Conservation (phyloP, 805 yeast species). For the Spathaspora gorwiae region DNA sequence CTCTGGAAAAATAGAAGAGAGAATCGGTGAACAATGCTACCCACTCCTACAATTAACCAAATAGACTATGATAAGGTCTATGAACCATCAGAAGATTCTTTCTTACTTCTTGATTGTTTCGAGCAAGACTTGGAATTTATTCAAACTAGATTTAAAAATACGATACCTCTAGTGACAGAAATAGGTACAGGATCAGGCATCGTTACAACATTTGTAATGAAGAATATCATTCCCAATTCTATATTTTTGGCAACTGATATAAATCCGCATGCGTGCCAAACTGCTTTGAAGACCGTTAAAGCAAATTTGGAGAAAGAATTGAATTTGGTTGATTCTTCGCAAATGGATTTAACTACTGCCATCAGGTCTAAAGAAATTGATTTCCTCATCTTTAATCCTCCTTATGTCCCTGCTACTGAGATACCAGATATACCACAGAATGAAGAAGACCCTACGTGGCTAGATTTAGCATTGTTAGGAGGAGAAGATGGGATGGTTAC, state of each 20-base stretch:
- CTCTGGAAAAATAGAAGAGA: background rate
- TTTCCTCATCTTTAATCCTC: conserved; percentile 85
- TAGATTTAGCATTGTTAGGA: conserved; percentile 86
- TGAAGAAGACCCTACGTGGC: conserved; percentile 57
- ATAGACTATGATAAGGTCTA: conserved; percentile 72
- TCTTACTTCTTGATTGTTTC: conserved; percentile 72
- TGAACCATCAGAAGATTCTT: conserved; percentile 94
- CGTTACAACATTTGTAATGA: conserved; percentile 70
- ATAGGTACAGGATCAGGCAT: conserved; percentile 93
- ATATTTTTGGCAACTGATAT: conserved; percentile 70
- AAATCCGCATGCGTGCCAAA: conserved; percentile 68
- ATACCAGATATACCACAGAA: conserved; percentile 58
- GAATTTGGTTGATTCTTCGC: conserved; percentile 27
- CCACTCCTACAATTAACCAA: conserved; percentile 63
- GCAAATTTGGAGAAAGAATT: conserved; percentile 11
- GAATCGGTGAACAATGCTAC: conserved; percentile 48
- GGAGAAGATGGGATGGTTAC: conserved; percentile 89
- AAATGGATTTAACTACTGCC: conserved; percentile 53
- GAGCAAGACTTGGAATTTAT: conserved; percentile 52
- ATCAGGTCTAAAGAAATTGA: conserved; percentile 52
- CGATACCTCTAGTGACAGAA: conserved; percentile 62
- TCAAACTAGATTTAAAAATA: conserved; percentile 9
- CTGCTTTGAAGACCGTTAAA: conserved; percentile 24
- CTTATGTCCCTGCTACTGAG: conserved; percentile 85
- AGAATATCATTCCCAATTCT: conserved; percentile 48